phyloP scores from a whole-genome alignment of 352 stramenopile species.

The Phytophthora meadii region DNA sequence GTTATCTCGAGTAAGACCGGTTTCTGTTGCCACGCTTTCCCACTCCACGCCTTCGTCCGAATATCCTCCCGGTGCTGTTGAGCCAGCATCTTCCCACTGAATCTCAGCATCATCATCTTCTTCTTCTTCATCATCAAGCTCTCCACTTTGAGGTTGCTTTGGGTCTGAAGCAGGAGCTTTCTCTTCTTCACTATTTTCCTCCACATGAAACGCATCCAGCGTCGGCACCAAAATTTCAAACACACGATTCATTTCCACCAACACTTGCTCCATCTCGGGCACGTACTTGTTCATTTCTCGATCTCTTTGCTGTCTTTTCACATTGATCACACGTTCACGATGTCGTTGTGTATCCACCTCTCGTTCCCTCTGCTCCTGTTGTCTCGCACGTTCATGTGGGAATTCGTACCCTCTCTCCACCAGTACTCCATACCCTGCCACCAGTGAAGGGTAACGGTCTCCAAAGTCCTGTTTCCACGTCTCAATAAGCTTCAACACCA shows the following conservation, averaged over 20 bases:
- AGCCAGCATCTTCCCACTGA: constrained; percentile 36
- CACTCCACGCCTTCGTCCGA: constrained; percentile 30
- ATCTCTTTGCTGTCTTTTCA: constrained; percentile 39
- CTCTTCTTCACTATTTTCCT: constrained; percentile 8
- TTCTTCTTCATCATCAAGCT: constrained; percentile 19
- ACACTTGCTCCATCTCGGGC: constrained; percentile 70
- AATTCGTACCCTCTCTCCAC: constrained; percentile 64
- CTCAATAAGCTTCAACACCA: constrained; percentile 63
- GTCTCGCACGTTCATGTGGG: constrained; percentile 39
- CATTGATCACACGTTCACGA: constrained; percentile 27
- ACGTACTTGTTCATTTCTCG: constrained; percentile 59
- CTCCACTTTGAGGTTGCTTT: not conserved
- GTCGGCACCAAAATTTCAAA: constrained; percentile 82
- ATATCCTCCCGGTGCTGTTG: constrained; percentile 4
- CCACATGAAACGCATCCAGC: constrained; percentile 64
- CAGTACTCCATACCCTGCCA: constrained; percentile 57
- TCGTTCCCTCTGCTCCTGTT: constrained; percentile 24
- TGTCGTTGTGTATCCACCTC: constrained; percentile 17
- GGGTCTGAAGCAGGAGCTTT: not conserved
- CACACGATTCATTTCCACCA: constrained; percentile 76
- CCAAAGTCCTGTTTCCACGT: constrained; percentile 71
- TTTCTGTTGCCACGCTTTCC: constrained; percentile 25
- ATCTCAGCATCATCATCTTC: constrained; percentile 25
- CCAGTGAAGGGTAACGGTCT: constrained; percentile 56
- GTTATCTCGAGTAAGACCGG: not conserved